These are phyloP conservation scores for Psilocybe cubensis DNA, from an alignment of 768 basidiomycete species.

Conservation along the genomic window DNA sequence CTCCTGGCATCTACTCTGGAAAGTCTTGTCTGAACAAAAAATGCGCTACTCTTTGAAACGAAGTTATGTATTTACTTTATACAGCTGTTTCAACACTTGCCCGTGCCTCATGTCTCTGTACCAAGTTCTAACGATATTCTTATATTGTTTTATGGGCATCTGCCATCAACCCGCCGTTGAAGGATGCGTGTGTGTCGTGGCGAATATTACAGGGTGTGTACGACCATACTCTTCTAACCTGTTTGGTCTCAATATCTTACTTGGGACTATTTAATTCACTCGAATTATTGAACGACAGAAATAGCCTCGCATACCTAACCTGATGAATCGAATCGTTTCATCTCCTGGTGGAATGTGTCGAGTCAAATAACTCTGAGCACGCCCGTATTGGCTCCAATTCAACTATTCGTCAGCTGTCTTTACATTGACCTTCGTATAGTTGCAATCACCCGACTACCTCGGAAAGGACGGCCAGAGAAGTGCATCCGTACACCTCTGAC, in stretches of 20 bases:
- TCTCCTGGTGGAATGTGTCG: neutral
- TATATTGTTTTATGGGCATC: constrained; percentile 8
- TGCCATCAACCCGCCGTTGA: constrained; percentile 10
- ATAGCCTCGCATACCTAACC: neutral
- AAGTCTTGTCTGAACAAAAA: neutral
- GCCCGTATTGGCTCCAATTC: neutral
- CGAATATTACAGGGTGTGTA: neutral
- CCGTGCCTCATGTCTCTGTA: neutral
- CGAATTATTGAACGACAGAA: too few species aligned
- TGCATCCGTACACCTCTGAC: neutral
- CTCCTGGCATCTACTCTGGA: neutral
- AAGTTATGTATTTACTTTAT: neutral
- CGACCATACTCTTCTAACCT: neutral
- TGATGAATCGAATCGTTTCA: too few species aligned
- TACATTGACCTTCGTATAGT: neutral
- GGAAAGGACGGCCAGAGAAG: neutral
- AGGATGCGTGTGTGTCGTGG: neutral
- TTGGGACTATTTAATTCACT: neutral
- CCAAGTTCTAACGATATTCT: too few species aligned
- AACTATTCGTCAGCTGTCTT: neutral
- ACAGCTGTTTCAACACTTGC: neutral
- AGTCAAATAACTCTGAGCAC: neutral
- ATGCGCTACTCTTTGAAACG: neutral
- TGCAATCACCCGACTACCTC: neutral
- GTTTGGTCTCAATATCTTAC: neutral